phyloP scores from a whole-genome alignment of 441 rosid genomes.

The Brassica balearica region DNA sequence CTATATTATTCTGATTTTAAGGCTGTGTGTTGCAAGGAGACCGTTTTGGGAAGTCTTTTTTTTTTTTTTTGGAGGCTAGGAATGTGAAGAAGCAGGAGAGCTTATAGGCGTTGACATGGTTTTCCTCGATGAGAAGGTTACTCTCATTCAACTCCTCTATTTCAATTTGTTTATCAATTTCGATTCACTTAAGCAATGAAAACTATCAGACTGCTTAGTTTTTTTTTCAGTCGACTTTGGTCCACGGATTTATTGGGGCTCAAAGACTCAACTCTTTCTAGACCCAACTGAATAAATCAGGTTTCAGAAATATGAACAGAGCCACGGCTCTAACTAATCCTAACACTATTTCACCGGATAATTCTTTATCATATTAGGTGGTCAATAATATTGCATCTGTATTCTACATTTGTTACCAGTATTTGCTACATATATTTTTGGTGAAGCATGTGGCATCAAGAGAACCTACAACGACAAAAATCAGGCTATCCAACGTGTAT shows the following conservation, averaged over 20 bases:
- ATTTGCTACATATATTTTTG: too few species aligned
- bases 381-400: too few species aligned
- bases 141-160: not conserved
- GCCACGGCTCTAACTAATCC: too few species aligned
- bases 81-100: not conserved
- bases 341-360: too few species aligned
- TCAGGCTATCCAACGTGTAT: not conserved
- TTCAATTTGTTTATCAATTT: not conserved
- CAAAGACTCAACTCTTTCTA: not conserved
- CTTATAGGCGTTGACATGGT: not conserved
- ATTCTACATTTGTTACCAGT: too few species aligned
- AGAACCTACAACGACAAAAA: not conserved
- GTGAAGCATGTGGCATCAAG: too few species aligned
- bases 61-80: not conserved
- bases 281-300: too few species aligned
- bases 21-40: not conserved
- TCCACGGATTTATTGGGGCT: not conserved
- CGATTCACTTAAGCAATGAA: not conserved
- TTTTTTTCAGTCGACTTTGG: not conserved
- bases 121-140: not conserved
- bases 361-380: too few species aligned
- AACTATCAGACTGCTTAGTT: not conserved
- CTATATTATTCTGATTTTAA: not conserved
- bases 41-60: not conserved
- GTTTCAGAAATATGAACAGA: too few species aligned